Evolutionary conservation across 2,329 filamentous ascomycete genomes (phyloP).

Genomic region (Fonsecaea pugnacius): DNA sequence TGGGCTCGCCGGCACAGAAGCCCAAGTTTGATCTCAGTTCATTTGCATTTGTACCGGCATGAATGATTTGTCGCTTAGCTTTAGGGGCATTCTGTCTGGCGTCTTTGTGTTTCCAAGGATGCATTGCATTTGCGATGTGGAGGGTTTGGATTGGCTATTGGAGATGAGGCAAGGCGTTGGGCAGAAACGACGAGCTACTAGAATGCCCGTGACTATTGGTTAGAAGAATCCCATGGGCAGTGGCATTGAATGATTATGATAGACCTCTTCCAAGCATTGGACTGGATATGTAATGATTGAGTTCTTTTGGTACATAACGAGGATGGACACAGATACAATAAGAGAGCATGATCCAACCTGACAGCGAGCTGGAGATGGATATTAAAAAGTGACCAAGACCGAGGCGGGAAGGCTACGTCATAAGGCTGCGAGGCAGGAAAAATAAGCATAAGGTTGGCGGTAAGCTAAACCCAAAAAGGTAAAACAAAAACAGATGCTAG

Average conservation of each 20-base stretch:
- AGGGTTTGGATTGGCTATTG: constrained; percentile 21
- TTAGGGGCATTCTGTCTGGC: constrained; percentile 21
- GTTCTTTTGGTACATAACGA: neutral
- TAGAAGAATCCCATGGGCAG: neutral
- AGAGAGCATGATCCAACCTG: neutral
- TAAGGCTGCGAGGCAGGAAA: constrained; percentile 5
- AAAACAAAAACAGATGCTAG: constrained; percentile 12
- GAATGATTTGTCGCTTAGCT: constrained; percentile 23
- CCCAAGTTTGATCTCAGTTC: constrained; percentile 43
- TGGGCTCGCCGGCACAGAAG: constrained; percentile 22
- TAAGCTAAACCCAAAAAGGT: constrained; percentile 9
- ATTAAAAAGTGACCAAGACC: neutral
- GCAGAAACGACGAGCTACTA: constrained; percentile 15
- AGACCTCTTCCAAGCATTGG: neutral
- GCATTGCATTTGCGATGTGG: constrained; percentile 21
- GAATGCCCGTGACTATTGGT: constrained; percentile 23
- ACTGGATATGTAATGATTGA: neutral
- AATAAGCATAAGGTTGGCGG: constrained; percentile 8
- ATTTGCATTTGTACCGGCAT: constrained; percentile 44
- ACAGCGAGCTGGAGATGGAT: neutral
- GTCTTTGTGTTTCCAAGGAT: constrained; percentile 7
- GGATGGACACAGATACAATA: neutral
- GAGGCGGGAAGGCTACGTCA: constrained; percentile 7
- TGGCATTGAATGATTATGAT: constrained; percentile 4
- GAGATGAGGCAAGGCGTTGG: constrained; percentile 17